Conservation (phyloP, 169 alveolate genomes). For the Perkinsus chesapeaki region DNA sequence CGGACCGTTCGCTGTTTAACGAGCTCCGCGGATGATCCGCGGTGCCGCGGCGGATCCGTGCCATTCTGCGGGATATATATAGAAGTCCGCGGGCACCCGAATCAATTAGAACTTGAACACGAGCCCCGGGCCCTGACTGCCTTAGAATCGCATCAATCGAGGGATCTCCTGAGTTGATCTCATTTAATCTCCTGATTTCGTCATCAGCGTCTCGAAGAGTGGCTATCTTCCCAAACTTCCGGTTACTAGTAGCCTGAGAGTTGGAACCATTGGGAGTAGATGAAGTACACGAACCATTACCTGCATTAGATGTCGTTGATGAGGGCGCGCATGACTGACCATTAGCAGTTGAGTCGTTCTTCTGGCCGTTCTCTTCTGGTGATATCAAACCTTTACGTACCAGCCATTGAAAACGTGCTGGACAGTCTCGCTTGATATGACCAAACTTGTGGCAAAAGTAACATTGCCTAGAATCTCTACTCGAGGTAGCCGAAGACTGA, state of each 20-base stretch:
- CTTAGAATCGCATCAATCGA: neutral
- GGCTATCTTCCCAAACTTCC: neutral
- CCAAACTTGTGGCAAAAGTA: neutral
- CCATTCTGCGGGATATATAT: neutral
- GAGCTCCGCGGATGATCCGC: too few relatives aligned
- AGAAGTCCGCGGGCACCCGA: neutral
- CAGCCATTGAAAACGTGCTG: neutral
- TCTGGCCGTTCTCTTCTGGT: neutral
- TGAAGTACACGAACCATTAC: neutral
- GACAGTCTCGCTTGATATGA: neutral
- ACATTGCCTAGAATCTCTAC: neutral
- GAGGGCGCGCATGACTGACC: neutral
- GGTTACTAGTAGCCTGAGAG: neutral
- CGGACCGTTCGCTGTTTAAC: neutral
- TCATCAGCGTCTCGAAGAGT: neutral
- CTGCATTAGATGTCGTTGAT: neutral
- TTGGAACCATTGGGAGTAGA: neutral
- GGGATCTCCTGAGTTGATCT: neutral
- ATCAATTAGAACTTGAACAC: neutral
- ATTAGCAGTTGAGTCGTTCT: neutral
- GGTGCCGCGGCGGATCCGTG: neutral
- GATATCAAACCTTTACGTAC: neutral
- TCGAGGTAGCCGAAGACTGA: neutral
- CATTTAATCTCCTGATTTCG: neutral
- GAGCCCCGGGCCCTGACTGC: neutral